phyloP scores from a whole-genome alignment of 1,284 basidiomycete species.

The Trichosporon coremiiforme region DNA sequence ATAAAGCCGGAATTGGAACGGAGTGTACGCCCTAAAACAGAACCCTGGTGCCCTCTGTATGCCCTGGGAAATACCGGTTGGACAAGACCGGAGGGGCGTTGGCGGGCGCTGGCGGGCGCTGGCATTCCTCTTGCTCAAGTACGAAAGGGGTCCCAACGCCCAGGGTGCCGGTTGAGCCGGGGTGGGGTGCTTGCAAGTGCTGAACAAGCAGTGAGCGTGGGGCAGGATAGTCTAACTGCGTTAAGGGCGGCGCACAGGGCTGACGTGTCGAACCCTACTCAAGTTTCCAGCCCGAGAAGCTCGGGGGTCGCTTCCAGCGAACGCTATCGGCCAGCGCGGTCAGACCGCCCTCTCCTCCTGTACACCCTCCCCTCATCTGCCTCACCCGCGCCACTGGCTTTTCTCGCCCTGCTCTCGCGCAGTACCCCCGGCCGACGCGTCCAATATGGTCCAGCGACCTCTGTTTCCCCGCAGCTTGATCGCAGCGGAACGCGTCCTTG shows the following conservation, averaged over 20 bases:
- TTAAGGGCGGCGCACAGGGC: neutral
- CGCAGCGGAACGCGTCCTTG: neutral
- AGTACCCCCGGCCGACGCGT: neutral
- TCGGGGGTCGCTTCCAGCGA: neutral
- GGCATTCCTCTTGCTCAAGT: neutral
- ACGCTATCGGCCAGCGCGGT: neutral
- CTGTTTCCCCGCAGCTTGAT: neutral
- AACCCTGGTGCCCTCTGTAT: neutral
- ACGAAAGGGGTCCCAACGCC: neutral
- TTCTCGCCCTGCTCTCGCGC: no score
- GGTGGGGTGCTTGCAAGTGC: no score
- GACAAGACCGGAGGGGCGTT: neutral
- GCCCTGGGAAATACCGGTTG: conserved; percentile 1
- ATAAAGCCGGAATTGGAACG: conserved; percentile 4
- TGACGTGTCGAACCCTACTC: neutral
- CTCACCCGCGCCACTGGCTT: no score
- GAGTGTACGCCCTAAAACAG: neutral
- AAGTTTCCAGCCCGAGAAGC: neutral
- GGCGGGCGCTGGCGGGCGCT: neutral
- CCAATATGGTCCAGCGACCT: neutral
- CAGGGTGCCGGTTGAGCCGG: no score
- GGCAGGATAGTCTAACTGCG: conserved; percentile 3
- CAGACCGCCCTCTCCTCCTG: no score
- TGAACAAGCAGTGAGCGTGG: neutral
- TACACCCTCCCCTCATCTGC: no score